Evolutionary conservation across 2,329 filamentous ascomycete genomes (phyloP).

Genomic region (Trichoderma sp.): DNA sequence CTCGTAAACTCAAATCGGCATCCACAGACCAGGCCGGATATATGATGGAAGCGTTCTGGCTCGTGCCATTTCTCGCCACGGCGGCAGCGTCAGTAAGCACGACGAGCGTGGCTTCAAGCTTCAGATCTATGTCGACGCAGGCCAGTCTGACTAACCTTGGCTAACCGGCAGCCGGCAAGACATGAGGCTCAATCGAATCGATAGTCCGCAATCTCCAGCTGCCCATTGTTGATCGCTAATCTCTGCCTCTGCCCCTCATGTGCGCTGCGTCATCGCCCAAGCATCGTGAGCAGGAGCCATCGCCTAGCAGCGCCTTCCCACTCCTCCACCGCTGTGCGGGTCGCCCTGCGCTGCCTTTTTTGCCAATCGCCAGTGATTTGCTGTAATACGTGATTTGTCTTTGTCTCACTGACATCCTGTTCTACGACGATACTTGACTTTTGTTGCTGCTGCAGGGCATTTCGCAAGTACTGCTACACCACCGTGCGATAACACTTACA

Average conservation of each 20-base stretch:
- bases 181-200: not conserved
- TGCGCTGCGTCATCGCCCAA: conserved; percentile 16
- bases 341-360: not conserved
- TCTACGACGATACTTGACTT: not conserved
- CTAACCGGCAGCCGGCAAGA: not conserved
- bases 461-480: not conserved
- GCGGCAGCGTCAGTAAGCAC: not conserved
- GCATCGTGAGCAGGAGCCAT: not conserved
- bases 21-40: not conserved
- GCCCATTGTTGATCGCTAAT: not conserved
- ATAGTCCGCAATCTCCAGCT: not conserved
- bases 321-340: not conserved
- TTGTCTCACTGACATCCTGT: not conserved
- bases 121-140: not conserved
- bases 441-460: not conserved
- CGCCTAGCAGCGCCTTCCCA: not conserved
- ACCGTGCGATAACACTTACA: not conserved
- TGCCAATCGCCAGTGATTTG: not conserved
- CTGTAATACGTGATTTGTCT: not conserved
- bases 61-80: not conserved
- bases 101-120: not conserved
- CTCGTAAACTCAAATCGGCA: not conserved
- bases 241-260: not conserved
- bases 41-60: not conserved
- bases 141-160: not conserved